These are phyloP conservation scores for Coniosporium apollinis DNA, from an alignment of 495 filamentous ascomycete species.

Conservation along the genomic window DNA sequence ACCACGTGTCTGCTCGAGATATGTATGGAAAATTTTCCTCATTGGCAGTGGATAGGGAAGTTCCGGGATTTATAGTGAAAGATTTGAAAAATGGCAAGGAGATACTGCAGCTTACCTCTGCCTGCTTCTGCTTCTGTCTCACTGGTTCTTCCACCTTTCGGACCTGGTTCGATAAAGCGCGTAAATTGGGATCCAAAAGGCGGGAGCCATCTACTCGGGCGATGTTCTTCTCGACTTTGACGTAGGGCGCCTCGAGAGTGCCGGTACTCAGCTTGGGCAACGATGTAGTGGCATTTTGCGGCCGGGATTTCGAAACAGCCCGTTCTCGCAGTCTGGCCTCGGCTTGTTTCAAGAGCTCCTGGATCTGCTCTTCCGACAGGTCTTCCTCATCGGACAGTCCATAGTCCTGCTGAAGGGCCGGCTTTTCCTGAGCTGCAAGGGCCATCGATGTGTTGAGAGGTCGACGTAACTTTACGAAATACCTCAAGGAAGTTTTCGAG, in stretches of 20 bases:
- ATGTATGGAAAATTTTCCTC: constrained; percentile 50
- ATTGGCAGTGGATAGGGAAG: constrained; percentile 30
- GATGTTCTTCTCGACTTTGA: constrained; percentile 28
- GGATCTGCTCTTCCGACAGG: constrained; percentile 41
- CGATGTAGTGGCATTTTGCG: constrained; percentile 1
- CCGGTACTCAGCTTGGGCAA: constrained; percentile 29
- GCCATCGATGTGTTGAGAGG: too few relatives aligned
- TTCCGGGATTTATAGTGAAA: constrained; percentile 3
- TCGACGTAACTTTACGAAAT: too few relatives aligned
- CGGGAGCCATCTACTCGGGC: constrained; percentile 30
- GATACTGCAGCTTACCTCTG: constrained; percentile 37
- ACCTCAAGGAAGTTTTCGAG: too few relatives aligned
- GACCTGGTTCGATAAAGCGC: constrained; percentile 26
- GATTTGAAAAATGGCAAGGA: constrained; percentile 8
- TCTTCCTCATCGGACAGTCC: constrained; percentile 28
- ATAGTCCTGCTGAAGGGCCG: constrained; percentile 13
- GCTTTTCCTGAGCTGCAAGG: too few relatives aligned
- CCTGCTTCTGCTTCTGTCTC: constrained; percentile 19
- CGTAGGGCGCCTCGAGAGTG: constrained; percentile 27
- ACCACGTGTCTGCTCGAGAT: constrained; percentile 47
- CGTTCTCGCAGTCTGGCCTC: constrained; percentile 36
- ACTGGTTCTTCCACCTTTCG: constrained; percentile 31
- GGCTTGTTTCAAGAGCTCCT: constrained; percentile 46
- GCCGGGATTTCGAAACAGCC: background rate
- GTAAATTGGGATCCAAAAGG: constrained; percentile 27